Evolutionary conservation across 2,329 filamentous ascomycete genomes (phyloP).

Genomic region (Apiospora sp.): DNA sequence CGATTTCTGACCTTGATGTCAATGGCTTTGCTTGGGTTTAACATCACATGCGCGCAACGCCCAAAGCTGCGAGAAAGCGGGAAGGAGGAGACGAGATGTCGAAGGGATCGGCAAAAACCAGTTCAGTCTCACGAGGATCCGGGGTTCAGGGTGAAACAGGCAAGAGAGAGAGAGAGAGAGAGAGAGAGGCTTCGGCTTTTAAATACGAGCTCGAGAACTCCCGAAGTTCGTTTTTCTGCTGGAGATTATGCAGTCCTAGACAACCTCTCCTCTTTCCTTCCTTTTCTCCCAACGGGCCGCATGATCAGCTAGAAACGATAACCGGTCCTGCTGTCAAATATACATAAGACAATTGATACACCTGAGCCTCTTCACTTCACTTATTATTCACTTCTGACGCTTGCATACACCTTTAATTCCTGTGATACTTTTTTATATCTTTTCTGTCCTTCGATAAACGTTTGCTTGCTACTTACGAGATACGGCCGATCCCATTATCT

Average conservation of each 20-base stretch:
- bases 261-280: neutral
- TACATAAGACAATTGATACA: neutral
- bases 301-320: neutral
- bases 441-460: neutral
- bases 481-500: no score
- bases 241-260: constrained; percentile 4
- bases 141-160: neutral
- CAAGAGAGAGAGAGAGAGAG: neutral
- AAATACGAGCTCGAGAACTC: neutral
- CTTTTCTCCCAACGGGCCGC: neutral
- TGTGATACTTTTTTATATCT: neutral
- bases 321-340: constrained; percentile 4
- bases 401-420: no score
- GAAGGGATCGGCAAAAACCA: neutral
- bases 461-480: no score
- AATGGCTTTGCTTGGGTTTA: neutral
- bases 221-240: neutral
- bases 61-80: no score
- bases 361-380: neutral
- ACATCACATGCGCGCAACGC: neutral
- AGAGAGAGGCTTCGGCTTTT: neutral
- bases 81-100: neutral
- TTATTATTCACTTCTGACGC: neutral
- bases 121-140: neutral
- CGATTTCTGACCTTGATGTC: neutral